Evolutionary conservation across 2,329 filamentous ascomycete genomes (phyloP), one percentile per base, ranked within the genome.

Genomic region (Amesomyces nigricolor): DNA sequence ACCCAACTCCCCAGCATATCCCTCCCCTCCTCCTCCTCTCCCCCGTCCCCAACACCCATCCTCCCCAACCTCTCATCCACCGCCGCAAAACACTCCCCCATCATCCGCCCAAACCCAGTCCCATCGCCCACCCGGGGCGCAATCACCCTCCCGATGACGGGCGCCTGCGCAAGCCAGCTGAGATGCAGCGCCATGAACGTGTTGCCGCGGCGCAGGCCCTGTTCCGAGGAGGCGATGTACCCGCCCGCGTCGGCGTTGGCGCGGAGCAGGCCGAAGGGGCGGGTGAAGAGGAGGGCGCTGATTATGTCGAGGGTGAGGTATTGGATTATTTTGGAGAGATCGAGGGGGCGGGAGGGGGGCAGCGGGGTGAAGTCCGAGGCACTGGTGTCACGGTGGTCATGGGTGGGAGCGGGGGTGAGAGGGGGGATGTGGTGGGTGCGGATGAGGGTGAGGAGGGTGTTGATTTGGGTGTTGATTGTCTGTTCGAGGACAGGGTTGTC

Each of bases 221-320:
- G 35, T 14, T 63, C 60, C 45, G 13, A 17, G 2, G 50, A 54
- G 10, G 50, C 44, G 40, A 79, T 72, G 61, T 78, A 80, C 50
- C 71, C 71, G 59, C 74, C 73, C 0, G 76, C 69, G 58, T 81
- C 78, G 5, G 67, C 64, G 61, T 81, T 75, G 4, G 68, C 62
- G 16, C 71, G 69, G 0, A 81, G 61, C 60, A 75, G 76, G 13
- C 78, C 78, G 58, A 81, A 79, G 0, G 73, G 63, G 37, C 74
- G 63, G 19, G 78, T 79, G 35, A 81, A 75, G 0, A 76, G 76
- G 14, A 83, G 63, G 48, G 75, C 72, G 40, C 73, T 78, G 59
- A 84, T 80, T 40, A 82, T 74, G 58, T 83, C 81, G 13, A 83
- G 68, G 0, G 79, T 78, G 54, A 82, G 75, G 67, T 72, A 81